Base-by-base conservation (phyloP, 192 early-diverging fungal species). In the Obelidium mucronatum region DNA sequence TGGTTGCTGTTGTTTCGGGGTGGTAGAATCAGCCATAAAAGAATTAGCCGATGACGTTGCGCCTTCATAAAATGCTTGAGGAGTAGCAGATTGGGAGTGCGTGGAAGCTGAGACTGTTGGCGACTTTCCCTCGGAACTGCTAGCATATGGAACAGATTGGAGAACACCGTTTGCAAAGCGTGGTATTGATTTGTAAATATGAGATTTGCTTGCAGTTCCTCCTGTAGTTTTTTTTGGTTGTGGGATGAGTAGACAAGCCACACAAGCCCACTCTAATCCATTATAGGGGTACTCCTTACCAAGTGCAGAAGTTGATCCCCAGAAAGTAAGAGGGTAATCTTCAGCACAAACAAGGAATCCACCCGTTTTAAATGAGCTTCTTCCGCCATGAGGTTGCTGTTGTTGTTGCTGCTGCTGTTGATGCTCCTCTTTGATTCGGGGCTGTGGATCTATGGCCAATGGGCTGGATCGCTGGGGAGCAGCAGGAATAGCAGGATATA, bases 161-260 rank as follows among this genome's bases (percentile, higher is more conserved):
- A 48, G 44, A 19, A 48, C 44, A 48, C 44, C 44, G 19, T 68
- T 68, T 30, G 28, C 19, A 36, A 53, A 68, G 8, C 67, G 67
- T 52, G 67, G 67, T 24, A 68, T 68, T 19, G 67, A 24, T 53
- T 52, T 44, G 30, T 68, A 68, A 11, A 68, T 22, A 68, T 68
- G 67, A 13, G 67, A 39, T 24, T 68, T 68, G 31, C 52, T 24
- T 42, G 67, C 40, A 13, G 22, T 52, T 11, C 67, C 67, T 33
- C 63, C 52, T 53, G 52, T n/a, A n/a, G n/a, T n/a, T n/a, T n/a
- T n/a, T n/a, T n/a, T n/a, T 53, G 19, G 52, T n/a, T n/a, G 24
- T 53, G 52, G 52, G 24, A n/a, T 53, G 2, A 53, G 52, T 24
- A 53, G 24, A 1, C 8, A 52, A 52, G 19, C 24, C 1, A 24